A percentile compares a stretch with the other conserved stretches of the same genome.
phyloP scores from a whole-genome alignment of 2,329 filamentous ascomycete species.

The Rhexocercosporidium sp. region DNA sequence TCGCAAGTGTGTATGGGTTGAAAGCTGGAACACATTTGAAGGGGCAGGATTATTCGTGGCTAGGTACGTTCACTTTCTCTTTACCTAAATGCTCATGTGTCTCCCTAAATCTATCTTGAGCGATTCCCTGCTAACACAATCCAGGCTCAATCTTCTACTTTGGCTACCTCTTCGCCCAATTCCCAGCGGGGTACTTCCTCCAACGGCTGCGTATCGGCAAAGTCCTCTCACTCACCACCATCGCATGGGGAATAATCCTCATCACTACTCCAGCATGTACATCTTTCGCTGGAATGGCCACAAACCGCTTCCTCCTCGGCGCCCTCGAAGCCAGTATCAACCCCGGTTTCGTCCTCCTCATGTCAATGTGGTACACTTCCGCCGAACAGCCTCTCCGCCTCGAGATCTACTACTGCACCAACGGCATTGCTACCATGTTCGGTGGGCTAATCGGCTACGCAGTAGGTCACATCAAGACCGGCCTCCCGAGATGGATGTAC shows the following conservation, averaged over 20 bases:
- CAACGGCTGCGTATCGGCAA: conserved; percentile 55
- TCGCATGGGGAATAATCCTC: conserved; percentile 55
- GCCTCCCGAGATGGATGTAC: conserved; percentile 58
- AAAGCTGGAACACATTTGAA: conserved; percentile 52
- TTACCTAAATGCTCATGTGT: neutral
- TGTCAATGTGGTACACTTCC: conserved; percentile 48
- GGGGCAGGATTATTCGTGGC: conserved; percentile 60
- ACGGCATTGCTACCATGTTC: conserved; percentile 51
- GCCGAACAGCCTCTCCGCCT: conserved; percentile 46
- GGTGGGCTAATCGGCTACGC: conserved; percentile 53
- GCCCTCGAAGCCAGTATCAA: conserved; percentile 60
- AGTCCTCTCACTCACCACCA: conserved; percentile 50
- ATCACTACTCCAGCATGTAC: conserved; percentile 56
- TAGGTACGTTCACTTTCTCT: conserved; percentile 50
- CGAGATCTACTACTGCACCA: conserved; percentile 47
- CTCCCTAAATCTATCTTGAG: neutral
- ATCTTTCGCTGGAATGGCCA: conserved; percentile 64
- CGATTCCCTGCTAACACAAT: neutral
- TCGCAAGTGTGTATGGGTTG: conserved; percentile 56
- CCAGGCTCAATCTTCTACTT: conserved; percentile 57
- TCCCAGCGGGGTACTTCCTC: conserved; percentile 52
- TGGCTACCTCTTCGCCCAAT: conserved; percentile 53
- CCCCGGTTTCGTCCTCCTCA: conserved; percentile 51
- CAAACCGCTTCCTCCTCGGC: conserved; percentile 61
- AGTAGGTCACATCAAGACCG: conserved; percentile 61